Evolutionary conservation across 2,329 filamentous ascomycete genomes (phyloP).

Genomic region (Apiospora pterosperma): DNA sequence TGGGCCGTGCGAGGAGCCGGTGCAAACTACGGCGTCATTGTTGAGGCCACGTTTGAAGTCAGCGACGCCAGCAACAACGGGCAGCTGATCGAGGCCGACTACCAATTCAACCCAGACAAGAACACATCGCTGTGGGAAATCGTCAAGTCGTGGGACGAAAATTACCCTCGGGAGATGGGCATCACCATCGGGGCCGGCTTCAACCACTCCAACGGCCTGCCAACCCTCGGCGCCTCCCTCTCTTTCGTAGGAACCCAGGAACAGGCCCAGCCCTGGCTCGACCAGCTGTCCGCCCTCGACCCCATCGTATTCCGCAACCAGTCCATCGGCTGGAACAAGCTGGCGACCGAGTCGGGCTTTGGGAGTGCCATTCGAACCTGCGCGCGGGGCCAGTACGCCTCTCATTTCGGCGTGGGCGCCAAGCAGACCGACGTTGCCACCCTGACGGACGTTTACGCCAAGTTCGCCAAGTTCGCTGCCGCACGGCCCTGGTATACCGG

Average conservation of each 20-base stretch:
- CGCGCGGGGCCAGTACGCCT: neutral
- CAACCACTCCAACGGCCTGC: too few relatives aligned
- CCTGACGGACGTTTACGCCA: neutral
- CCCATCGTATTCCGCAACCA: neutral
- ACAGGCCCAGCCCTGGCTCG: neutral
- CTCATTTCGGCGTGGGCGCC: neutral
- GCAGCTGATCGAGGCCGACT: conserved; percentile 11
- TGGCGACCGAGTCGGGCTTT: neutral
- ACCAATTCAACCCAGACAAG: neutral
- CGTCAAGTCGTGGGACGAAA: neutral
- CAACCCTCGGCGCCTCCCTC: too few relatives aligned
- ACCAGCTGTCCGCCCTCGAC: neutral
- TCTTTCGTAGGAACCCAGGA: neutral
- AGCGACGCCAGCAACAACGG: conserved; percentile 2
- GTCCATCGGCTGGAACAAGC: neutral
- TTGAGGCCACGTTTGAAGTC: neutral
- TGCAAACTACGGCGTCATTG: conserved; percentile 12
- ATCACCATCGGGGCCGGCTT: neutral
- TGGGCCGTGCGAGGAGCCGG: conserved; percentile 21
- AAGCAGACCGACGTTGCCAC: neutral
- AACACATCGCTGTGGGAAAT: neutral
- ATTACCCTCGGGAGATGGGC: neutral
- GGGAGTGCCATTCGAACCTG: neutral
- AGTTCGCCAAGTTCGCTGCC: neutral
- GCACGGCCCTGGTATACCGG: neutral